Evolutionary conservation across 2,329 filamentous ascomycete species (phyloP).

Genomic region (Botrytis sinoallii): DNA sequence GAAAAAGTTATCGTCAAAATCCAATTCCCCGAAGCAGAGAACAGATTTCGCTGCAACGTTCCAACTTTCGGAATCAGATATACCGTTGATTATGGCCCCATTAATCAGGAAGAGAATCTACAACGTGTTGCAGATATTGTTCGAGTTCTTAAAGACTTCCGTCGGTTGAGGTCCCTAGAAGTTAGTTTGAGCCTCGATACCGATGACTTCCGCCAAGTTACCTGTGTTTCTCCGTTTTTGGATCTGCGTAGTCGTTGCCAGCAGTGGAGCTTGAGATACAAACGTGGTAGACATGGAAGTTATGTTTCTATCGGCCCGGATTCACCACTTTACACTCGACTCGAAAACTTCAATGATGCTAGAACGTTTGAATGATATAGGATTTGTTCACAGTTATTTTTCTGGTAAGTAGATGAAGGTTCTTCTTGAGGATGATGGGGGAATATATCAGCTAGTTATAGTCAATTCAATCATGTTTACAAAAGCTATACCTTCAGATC

Average conservation of each 20-base stretch:
- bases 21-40: not conserved
- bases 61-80: not conserved
- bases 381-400: not conserved
- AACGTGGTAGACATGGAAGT: not conserved
- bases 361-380: not conserved
- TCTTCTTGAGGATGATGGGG: not conserved
- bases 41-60: not conserved
- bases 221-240: not conserved
- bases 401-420: not conserved
- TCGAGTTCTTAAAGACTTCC: not conserved
- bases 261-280: not conserved
- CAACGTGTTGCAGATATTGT: not conserved
- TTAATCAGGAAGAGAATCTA: not conserved
- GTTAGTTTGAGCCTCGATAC: not conserved
- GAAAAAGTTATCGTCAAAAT: not conserved
- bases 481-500: not conserved
- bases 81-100: not conserved
- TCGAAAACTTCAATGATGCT: not conserved
- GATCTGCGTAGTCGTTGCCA: not conserved
- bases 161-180: not conserved
- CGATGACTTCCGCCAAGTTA: not conserved
- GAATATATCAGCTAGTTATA: not conserved
- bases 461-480: not conserved
- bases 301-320: not conserved
- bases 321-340: not conserved